Evolutionary conservation across 768 basidiomycete species (phyloP), one percentile per base, ranked within the genome.

Genomic region (Leccinum subtestaceum): DNA sequence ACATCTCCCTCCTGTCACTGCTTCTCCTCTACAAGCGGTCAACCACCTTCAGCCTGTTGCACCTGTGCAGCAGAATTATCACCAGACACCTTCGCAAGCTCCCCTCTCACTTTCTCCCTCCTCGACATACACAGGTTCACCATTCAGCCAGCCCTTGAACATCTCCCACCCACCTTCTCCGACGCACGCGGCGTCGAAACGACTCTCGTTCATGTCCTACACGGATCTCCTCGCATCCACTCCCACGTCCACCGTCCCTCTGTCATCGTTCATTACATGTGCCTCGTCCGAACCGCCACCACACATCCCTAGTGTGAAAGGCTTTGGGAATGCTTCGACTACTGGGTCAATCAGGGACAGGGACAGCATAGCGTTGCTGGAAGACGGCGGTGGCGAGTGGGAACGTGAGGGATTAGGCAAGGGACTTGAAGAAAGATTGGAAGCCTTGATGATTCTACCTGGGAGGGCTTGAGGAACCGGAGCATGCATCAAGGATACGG

Each of bases 181-280:
- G 5, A 77, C 79, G 1, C 76, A 80, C 54, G 63, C 10, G 2
- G 63, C 72, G 79, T 76, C 77, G 29, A 92, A 93, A 65, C 87
- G 91, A 2, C 83, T 93, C 11, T 94, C 92, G 0, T 96, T 95
- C 79, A 83, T 95, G 74, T 90, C 92, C 4, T 95, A 95, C 72
- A 83, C 87, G 27, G 93, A 95, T 72, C 81, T 95, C 2, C 83
- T 95, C 45, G 77, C 88, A 0, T 89, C 87, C 0, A 85, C 91
- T 0, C 94, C 94, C 0, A 78, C 86, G 0, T 80, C 87, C 10
- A 84, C 85, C 12, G 80, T 87, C 45, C 82, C 91, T 1, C 81
- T 96, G 3, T 85, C 85, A 0, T 83, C 84, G 4, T 81, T 94
- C 54, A 93, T 92, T 0, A 84, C 83, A 0, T 81, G 85, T 2